These are phyloP conservation scores for Tylopilus sp. DNA, from an alignment of 1,284 basidiomycete genomes.

Conservation along the genomic window DNA sequence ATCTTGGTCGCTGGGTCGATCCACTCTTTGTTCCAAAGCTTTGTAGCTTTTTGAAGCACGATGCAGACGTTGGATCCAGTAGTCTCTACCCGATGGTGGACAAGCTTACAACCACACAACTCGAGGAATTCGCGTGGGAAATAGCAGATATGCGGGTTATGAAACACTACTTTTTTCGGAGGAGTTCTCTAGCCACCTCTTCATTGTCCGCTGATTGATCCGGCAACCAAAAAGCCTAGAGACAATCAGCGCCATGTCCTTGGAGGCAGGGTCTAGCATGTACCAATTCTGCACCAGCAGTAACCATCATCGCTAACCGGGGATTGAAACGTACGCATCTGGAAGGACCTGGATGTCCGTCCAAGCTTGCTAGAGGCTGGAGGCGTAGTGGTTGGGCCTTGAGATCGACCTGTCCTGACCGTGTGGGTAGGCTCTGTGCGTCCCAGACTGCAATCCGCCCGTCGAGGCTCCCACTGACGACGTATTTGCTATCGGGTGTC, in stretches of 20 bases:
- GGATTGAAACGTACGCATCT: slow-evolving; percentile 88
- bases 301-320: slow-evolving; percentile 80
- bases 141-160: neutral
- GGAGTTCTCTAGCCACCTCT: slow-evolving; percentile 47
- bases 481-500: slow-evolving; percentile 87
- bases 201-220: slow-evolving; percentile 52
- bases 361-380: slow-evolving; percentile 54
- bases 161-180: slow-evolving; percentile 35
- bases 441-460: slow-evolving; percentile 83
- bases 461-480: slow-evolving; percentile 78
- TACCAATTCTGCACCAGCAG: slow-evolving; percentile 82
- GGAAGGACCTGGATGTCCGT: slow-evolving; percentile 76
- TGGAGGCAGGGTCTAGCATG: slow-evolving; percentile 30
- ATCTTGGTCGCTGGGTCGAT: slow-evolving; percentile 7
- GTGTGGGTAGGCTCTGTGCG: slow-evolving; percentile 51
- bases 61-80: neutral
- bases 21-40: neutral
- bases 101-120: neutral
- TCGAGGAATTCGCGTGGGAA: neutral
- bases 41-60: slow-evolving; percentile 1
- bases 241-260: slow-evolving; percentile 4
- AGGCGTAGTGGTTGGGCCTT: slow-evolving; percentile 49
- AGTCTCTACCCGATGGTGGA: neutral
- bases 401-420: slow-evolving; percentile 49
- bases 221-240: slow-evolving; percentile 80